Conservation (phyloP, 345 rosid genomes). For the Excoecaria cochinchinensis region DNA sequence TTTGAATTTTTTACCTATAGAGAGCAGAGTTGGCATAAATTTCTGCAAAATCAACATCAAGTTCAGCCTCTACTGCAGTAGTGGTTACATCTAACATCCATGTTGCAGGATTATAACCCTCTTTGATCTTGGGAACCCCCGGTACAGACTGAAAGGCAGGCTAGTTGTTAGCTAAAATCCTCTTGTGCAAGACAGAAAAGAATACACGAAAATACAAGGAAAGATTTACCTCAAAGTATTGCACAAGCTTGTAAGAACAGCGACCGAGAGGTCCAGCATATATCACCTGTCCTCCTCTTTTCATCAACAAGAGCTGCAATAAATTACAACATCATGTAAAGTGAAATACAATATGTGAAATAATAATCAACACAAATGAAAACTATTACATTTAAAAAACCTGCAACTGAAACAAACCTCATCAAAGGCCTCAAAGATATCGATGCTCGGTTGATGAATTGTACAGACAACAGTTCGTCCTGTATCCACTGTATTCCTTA, state of each 20-base stretch:
- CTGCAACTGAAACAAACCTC: slow-evolving; percentile 40
- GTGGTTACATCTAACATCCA: slow-evolving; percentile 31
- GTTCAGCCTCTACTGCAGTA: slow-evolving; percentile 17
- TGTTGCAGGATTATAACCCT: slow-evolving; percentile 32
- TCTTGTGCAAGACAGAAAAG: background rate
- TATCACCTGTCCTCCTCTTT: slow-evolving; percentile 21
- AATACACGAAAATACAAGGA: background rate
- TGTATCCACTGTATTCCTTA: slow-evolving; percentile 80
- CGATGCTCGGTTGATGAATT: slow-evolving; percentile 90
- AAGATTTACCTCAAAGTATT: slow-evolving; percentile 18
- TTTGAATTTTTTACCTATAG: slow-evolving; percentile 4
- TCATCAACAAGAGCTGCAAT: slow-evolving; percentile 22
- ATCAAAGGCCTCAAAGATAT: slow-evolving; percentile 81
- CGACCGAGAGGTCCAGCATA: slow-evolving; percentile 21
- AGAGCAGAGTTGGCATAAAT: slow-evolving; percentile 20
- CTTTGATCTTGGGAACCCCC: slow-evolving; percentile 23
- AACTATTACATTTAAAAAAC: background rate
- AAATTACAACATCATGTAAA: background rate
- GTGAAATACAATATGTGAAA: background rate
- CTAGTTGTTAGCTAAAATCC: background rate
- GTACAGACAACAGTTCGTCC: slow-evolving; percentile 89
- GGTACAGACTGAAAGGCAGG: slow-evolving; percentile 3
- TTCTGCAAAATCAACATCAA: slow-evolving; percentile 29
- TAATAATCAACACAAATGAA: background rate
- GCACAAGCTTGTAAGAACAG: slow-evolving; percentile 14